phyloP scores from a whole-genome alignment of 768 basidiomycete species.

The Suillus bovinus region DNA sequence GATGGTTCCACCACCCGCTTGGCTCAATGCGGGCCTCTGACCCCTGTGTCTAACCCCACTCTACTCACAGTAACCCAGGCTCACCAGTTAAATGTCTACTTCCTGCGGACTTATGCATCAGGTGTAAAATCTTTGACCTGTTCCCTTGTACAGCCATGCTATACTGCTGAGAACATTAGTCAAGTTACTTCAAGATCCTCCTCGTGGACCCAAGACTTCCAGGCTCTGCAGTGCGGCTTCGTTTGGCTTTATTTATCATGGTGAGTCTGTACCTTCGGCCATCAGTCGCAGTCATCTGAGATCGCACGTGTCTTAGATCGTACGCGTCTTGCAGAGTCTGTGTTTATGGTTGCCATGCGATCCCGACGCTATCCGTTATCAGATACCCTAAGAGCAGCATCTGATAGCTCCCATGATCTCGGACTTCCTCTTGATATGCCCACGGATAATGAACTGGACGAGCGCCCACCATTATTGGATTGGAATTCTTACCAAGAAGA shows the following conservation, averaged over 20 bases:
- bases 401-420: slow-evolving; percentile 46
- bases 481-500: slow-evolving; percentile 66
- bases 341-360: slow-evolving; percentile 64
- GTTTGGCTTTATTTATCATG: slow-evolving; percentile 60
- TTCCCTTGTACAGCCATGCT: slow-evolving; percentile 44
- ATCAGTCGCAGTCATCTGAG: neutral
- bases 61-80: slow-evolving; percentile 67
- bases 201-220: slow-evolving; percentile 38
- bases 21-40: slow-evolving; percentile 57
- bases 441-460: slow-evolving; percentile 19
- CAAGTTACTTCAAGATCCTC: slow-evolving; percentile 30
- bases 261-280: slow-evolving; percentile 32
- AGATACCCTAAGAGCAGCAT: slow-evolving; percentile 26
- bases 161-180: slow-evolving; percentile 36
- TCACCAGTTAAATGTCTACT: slow-evolving; percentile 55
- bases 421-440: slow-evolving; percentile 28
- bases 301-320: slow-evolving; percentile 6
- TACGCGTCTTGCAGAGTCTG: slow-evolving; percentile 41
- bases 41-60: slow-evolving; percentile 53
- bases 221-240: slow-evolving; percentile 57
- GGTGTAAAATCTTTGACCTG: slow-evolving; percentile 49
- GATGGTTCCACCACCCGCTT: slow-evolving; percentile 53
- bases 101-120: slow-evolving; percentile 46
- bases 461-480: slow-evolving; percentile 28
- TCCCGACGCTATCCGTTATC: slow-evolving; percentile 49